Evolutionary conservation across 2,329 filamentous ascomycete genomes (phyloP), one percentile per base, ranked within the genome.

Genomic region (Zarea fungicola): DNA sequence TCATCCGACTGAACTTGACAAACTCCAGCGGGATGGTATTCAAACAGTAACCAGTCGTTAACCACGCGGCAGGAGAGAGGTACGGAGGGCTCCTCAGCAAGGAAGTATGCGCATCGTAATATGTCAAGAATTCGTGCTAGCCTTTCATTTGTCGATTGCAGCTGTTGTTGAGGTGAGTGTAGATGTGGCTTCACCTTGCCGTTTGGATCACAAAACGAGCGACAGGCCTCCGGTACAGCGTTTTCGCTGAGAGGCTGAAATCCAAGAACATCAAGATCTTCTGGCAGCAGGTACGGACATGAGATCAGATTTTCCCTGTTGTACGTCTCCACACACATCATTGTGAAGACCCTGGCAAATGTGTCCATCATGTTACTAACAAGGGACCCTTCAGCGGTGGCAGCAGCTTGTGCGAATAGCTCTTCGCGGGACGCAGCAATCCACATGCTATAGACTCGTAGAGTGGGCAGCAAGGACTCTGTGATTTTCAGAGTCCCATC

Each of bases 381-480:
- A 37, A 72, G 64, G 5, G 68, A 65, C 34, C 72, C 71, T 23
- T 36, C 43, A 22, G 49, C 19, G 25, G 78, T 65, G 37, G 71
- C 68, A 25, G 70, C 64, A 41, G 68, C 64, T 48, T 71, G 74
- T n/a, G 64, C 61, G 50, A 74, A 67, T 6, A 79, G 58, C 50
- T 79, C 74, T 9, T 62, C 58, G 23, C 71, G 67, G 40, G 68
- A 70, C 14, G 69, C 67, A 46, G 72, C 73, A 3, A 80, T 65
- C 78, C 78, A 81, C 39, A 76, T 70, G 49, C 74, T 64, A 53
- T 75, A 80, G 21, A 78, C 59, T n/a, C 78, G 74, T 44, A 79
- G 60, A 13, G 78, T 65, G 1, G 75, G 74, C 5, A 81, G 60
- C n/a, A 75, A 62, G n/a, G 64, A 70, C 50, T 67, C 66, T 13